A percentile compares a stretch with the other conserved stretches of the same genome.
These are phyloP conservation scores for Obba rivulosa DNA, from an alignment of 768 basidiomycete species.

Conservation along the genomic window DNA sequence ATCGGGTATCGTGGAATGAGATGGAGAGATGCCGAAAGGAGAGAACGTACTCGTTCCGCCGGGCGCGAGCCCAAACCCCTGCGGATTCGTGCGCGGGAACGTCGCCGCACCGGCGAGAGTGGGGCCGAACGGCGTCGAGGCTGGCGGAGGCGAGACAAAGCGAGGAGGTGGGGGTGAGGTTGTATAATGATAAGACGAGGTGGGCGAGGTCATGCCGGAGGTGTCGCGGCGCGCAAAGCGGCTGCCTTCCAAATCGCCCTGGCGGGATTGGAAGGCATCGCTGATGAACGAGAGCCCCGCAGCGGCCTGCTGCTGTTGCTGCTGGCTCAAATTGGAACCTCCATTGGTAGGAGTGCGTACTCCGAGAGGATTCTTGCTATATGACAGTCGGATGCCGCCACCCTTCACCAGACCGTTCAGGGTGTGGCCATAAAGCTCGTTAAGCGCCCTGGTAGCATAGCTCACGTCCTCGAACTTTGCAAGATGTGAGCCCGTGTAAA, in stretches of 20 bases:
- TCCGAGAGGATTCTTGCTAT: conserved; percentile 98
- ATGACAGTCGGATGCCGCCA: conserved; percentile 92
- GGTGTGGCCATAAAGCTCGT: conserved; percentile 88
- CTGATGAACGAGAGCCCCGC: conserved; percentile 4
- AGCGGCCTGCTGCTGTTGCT: conserved; percentile 11
- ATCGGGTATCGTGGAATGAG: conserved; percentile 27
- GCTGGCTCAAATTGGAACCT: conserved; percentile 13
- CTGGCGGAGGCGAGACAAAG: conserved; percentile 31
- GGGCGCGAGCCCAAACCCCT: conserved; percentile 20
- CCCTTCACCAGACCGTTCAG: conserved; percentile 90
- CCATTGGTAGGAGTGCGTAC: conserved; percentile 71
- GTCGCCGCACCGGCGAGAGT: conserved; percentile 14
- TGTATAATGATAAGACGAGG: conserved; percentile 28
- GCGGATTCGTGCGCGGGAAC: conserved; percentile 21
- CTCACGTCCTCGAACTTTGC: conserved; percentile 84
- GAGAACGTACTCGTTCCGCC: conserved; percentile 26
- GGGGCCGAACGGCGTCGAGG: conserved; percentile 13
- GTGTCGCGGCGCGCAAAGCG: conserved; percentile 21
- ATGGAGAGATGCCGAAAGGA: conserved; percentile 31
- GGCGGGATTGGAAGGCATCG: conserved; percentile 10
- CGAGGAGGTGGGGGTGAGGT: conserved; percentile 31
- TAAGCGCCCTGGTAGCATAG: conserved; percentile 80
- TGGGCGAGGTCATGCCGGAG: conserved; percentile 27
- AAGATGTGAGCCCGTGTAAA: background rate
- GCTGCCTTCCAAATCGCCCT: conserved; percentile 18